Evolutionary conservation across 371 early-diverging fungal genomes (phyloP).

Genomic region (Mortierella sp.): DNA sequence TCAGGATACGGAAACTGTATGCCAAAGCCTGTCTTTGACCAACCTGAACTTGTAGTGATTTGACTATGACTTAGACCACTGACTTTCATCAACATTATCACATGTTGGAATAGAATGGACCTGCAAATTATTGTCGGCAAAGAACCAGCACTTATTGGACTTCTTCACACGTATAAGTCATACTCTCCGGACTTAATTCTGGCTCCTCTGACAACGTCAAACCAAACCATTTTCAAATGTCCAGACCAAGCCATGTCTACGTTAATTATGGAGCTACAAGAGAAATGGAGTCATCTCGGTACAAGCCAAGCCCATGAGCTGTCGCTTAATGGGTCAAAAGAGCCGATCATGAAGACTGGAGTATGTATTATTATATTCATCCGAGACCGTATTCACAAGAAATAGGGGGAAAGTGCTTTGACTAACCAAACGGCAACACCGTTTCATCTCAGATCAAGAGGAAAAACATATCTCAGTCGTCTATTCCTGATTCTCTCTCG

Average conservation of each 20-base stretch:
- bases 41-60: background rate
- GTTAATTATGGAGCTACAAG: slow-evolving; percentile 46
- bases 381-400: background rate
- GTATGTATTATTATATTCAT: background rate
- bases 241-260: slow-evolving; percentile 57
- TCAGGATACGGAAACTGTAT: slow-evolving; percentile 65
- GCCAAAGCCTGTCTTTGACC: background rate
- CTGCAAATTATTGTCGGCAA: slow-evolving; percentile 52
- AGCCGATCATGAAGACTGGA: slow-evolving; percentile 25
- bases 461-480: slow-evolving; percentile 38
- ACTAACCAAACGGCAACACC: background rate
- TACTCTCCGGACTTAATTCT: slow-evolving; percentile 58
- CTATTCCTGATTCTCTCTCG: slow-evolving; percentile 42
- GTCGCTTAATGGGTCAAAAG: slow-evolving; percentile 35
- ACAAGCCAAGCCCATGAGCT: background rate
- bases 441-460: slow-evolving; percentile 21
- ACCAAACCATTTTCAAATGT: slow-evolving; percentile 52
- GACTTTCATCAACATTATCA: background rate
- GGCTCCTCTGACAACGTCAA: slow-evolving; percentile 43
- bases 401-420: background rate
- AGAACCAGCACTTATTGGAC: slow-evolving; percentile 59
- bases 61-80: background rate
- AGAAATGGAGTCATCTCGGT: slow-evolving; percentile 38
- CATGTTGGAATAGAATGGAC: slow-evolving; percentile 47
- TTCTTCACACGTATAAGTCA: slow-evolving; percentile 59